phyloP scores from a whole-genome alignment of 805 yeast genomes.

The Metschnikowia aberdeeniae region DNA sequence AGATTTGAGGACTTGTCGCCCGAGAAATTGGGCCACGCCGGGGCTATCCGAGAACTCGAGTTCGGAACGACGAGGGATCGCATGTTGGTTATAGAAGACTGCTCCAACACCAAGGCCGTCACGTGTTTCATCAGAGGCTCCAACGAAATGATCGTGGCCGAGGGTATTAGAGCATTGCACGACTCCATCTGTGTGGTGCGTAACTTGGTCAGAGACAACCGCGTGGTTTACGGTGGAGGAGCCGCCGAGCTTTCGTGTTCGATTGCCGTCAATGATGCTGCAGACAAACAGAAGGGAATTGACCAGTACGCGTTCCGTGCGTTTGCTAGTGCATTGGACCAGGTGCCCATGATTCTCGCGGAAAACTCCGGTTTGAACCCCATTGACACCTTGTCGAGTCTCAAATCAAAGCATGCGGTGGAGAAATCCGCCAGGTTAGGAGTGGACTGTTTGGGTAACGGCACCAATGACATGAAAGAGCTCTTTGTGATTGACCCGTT shows the following conservation, averaged over 20 bases:
- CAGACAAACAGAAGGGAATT: slow-evolving; percentile 89
- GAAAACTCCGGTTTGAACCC: slow-evolving; percentile 96
- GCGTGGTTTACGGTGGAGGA: slow-evolving; percentile 99
- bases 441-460: slow-evolving; percentile 88
- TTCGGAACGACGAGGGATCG: slow-evolving; percentile 96
- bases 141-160: slow-evolving; percentile 96
- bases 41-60: slow-evolving; percentile 77
- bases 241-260: slow-evolving; percentile 96
- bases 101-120: slow-evolving; percentile 81
- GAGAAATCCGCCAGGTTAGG: slow-evolving; percentile 73
- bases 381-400: slow-evolving; percentile 78
- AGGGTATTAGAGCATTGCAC: slow-evolving; percentile 92
- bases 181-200: slow-evolving; percentile 97
- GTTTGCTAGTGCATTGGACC: slow-evolving; percentile 85
- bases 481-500: slow-evolving; percentile 94
- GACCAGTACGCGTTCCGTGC: slow-evolving; percentile 98
- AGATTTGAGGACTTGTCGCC: slow-evolving; percentile 86
- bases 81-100: slow-evolving; percentile 91
- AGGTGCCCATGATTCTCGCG: slow-evolving; percentile 90
- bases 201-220: slow-evolving; percentile 83
- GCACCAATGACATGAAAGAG: slow-evolving; percentile 89
- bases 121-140: slow-evolving; percentile 94
- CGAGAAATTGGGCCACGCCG: slow-evolving; percentile 85
- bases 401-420: slow-evolving; percentile 80
- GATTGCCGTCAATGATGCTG: slow-evolving; percentile 83